Evolutionary conservation across 345 rosid genomes (phyloP), one percentile per base, ranked within the genome.

Genomic region (Ricinus communis): DNA sequence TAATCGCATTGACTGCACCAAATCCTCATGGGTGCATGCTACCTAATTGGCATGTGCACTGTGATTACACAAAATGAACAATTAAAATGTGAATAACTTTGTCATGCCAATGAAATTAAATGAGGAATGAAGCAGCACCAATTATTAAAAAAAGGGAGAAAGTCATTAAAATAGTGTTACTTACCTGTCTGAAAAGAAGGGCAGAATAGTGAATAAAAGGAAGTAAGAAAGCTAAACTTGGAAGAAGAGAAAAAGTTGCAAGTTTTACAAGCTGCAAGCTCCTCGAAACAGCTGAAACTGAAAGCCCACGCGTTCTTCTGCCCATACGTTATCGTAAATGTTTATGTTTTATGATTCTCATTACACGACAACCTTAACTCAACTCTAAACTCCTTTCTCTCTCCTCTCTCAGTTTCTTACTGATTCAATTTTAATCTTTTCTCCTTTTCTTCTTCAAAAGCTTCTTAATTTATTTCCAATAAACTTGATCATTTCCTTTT

Each of bases 311-410:
- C 65, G 71, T 51, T 51, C 18, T 36, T 18, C 67, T 36, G 68
- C 62, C 69, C 70, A 66, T 65, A 41, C 70, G 40, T 55, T 63
- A 25, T 43, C 46, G 31, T 12, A 33, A 38, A 10, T n/a, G 30
- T 16, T 27, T 10, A 8, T 14, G 21, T 18, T 31, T 12, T 59
- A 12, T 33, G 58, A 76, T 58, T 57, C 58, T 65, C 38, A 70
- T 38, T 53, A 57, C 11, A 69, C 62, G 76, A 74, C 78, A 69
- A 74, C 53, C 70, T 68, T 64, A 76, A 74, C 79, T 71, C 57
- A 65, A 73, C 47, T 71, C 70, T 10, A 64, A 61, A n/a, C 25
- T 38, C 11, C 45, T 41, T 25, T 56, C 36, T 56, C 25, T 28
- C 27, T 27, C 5, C 41, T 58, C 41, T 31, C 15, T 27, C 5